Base-by-base conservation (phyloP, 768 basidiomycete species). In the Gyrodon lividus region DNA sequence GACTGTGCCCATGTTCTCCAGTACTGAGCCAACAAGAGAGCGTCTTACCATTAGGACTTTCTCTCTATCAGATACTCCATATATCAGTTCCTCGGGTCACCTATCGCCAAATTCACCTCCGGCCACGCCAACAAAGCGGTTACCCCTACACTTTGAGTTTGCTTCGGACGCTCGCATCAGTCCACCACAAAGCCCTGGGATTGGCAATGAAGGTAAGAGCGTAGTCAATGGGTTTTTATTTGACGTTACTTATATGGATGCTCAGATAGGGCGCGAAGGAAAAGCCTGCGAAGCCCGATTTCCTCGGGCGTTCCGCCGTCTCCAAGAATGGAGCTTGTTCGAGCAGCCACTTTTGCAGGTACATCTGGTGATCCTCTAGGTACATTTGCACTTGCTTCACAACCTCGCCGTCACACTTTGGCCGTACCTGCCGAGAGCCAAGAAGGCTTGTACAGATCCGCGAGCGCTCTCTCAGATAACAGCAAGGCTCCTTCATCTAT, bases 311-410 rank as follows among this genome's bases (percentile, higher is more conserved):
- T 39, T 14, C 52, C 48, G 1, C 49, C 23, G 4, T 17, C 31
- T 16, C 41, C n/a, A 31, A 40, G 47, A 28, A 42, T 42, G 17
- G 46, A 23, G 26, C 52, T 50, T 19, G 30, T 34, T 24, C 53
- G 52, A 19, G 56, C 48, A 39, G 48, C 48, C 20, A 54, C 52
- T 19, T 57, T 54, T n/a, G 53, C 40, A 20, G 52, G 48, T 9
- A 47, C 48, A 31, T 45, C 52, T 19, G 52, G 47, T 23, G 56
- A 47, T 5, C 56, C 52, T 19, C 26, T 46, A 5, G 33, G n/a
- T 16, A 5, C 20, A 19, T 45, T 45, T 13, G 38, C 48, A 6
- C 20, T 39, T 8, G 31, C 34, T 45, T 33, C 38, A n/a, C 53
- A 38, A 24, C 45, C 28, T 13, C 52, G 52, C 41, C 53, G 48